phyloP scores from a whole-genome alignment of 192 early-diverging fungal genomes.

The Coemansia sp. region DNA sequence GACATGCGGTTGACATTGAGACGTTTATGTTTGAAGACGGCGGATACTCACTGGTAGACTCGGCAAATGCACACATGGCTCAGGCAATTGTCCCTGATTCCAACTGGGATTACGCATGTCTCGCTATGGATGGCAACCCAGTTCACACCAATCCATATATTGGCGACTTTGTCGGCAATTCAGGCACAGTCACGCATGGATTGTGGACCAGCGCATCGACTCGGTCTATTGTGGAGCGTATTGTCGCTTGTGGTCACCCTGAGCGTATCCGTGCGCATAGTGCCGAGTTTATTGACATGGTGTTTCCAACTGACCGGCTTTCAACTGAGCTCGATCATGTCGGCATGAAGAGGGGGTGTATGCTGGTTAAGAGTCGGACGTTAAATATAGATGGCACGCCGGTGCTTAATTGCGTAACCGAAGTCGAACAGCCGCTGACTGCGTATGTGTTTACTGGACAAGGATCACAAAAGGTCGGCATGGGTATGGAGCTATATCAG shows the following conservation, averaged over 20 bases:
- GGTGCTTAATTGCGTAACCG: conserved; percentile 71
- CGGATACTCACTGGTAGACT: conserved; percentile 38
- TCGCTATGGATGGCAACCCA: conserved; percentile 84
- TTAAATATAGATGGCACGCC: conserved; percentile 65
- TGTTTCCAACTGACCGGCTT: conserved; percentile 78
- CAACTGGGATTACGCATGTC: conserved; percentile 77
- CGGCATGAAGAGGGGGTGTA: conserved; percentile 92
- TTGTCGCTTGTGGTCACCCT: conserved; percentile 82
- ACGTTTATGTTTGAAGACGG: conserved; percentile 73
- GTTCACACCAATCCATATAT: conserved; percentile 94
- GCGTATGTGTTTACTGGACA: conserved; percentile 96
- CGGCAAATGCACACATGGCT: not conserved
- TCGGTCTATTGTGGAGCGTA: conserved; percentile 86
- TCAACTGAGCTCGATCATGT: conserved; percentile 81
- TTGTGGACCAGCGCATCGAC: conserved; percentile 93
- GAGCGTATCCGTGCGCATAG: conserved; percentile 76
- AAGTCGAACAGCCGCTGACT: conserved; percentile 86
- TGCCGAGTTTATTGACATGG: conserved; percentile 85
- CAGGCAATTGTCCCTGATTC: conserved; percentile 58
- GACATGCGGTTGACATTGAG: conserved; percentile 65
- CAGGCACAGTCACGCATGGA: conserved; percentile 90
- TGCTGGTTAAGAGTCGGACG: conserved; percentile 86
- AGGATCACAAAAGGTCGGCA: conserved; percentile 90
- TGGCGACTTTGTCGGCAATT: conserved; percentile 78
- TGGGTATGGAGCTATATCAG: conserved; percentile 94